Conservation (phyloP, 768 basidiomycete species). For the Plicaturopsis crispa region DNA sequence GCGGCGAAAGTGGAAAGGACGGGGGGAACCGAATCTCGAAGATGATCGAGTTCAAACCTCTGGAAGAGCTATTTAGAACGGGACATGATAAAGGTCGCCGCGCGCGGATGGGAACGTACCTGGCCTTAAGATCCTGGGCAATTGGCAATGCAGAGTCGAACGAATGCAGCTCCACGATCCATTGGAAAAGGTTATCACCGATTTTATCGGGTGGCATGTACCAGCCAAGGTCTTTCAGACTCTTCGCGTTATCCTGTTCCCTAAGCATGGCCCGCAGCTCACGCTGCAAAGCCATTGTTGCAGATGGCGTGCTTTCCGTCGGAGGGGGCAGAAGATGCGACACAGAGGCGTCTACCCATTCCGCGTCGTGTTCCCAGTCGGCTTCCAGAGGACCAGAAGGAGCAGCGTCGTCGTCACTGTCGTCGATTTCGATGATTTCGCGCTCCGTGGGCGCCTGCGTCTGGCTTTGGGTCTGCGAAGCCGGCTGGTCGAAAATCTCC, state of each 20-base stretch:
- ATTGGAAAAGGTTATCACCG: constrained; percentile 62
- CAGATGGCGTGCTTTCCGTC: constrained; percentile 40
- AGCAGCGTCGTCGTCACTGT: too few species aligned
- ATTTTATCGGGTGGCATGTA: constrained; percentile 62
- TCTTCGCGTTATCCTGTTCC: constrained; percentile 42
- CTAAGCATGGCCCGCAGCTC: constrained; percentile 57
- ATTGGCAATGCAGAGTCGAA: constrained; percentile 56
- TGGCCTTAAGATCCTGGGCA: constrained; percentile 47
- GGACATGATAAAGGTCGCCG: too few species aligned
- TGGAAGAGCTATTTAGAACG: constrained; percentile 12
- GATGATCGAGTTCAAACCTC: constrained; percentile 56
- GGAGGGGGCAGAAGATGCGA: constrained; percentile 55
- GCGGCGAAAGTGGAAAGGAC: constrained; percentile 59
- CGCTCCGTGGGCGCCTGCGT: not conserved
- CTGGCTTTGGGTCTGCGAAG: constrained; percentile 1
- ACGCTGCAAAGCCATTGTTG: constrained; percentile 49
- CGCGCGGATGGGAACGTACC: constrained; percentile 31
- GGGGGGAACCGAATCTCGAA: constrained; percentile 69
- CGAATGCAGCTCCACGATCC: constrained; percentile 69
- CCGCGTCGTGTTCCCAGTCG: constrained; percentile 49
- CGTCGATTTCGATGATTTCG: not conserved
- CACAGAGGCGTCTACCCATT: constrained; percentile 37
- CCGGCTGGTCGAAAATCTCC: constrained; percentile 28
- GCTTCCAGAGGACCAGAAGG: constrained; percentile 18
- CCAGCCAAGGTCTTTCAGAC: constrained; percentile 58